Evolutionary conservation across 2,329 filamentous ascomycete genomes (phyloP).

Genomic region (Gaeumannomyces tritici): DNA sequence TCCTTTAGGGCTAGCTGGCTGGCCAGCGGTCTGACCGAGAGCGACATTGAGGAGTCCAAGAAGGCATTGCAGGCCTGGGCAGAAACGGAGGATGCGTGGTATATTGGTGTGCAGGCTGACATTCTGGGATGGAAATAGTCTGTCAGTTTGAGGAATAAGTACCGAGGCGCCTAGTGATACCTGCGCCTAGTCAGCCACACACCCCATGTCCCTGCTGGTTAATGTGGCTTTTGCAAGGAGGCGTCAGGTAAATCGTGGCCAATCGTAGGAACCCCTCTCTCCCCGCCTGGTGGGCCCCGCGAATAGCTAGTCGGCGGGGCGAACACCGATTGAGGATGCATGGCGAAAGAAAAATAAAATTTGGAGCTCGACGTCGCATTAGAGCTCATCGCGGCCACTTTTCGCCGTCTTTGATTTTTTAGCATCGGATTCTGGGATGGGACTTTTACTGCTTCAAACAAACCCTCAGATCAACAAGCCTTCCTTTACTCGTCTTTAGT

Average conservation of each 20-base stretch:
- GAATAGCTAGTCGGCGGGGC: not conserved
- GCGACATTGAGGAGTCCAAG: slow-evolving; percentile 22
- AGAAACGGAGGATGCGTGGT: slow-evolving; percentile 27
- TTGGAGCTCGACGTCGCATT: not conserved
- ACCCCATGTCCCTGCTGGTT: no score
- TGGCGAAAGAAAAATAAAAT: not conserved
- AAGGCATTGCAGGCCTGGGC: slow-evolving; percentile 20
- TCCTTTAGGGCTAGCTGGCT: slow-evolving; percentile 23
- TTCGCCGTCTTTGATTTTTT: not conserved
- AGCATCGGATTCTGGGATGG: not conserved
- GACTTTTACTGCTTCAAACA: not conserved
- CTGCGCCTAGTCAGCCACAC: no score
- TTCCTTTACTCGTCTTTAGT: not conserved
- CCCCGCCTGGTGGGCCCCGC: not conserved
- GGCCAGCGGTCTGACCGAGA: slow-evolving; percentile 21
- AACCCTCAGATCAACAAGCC: not conserved
- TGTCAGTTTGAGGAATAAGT: no score
- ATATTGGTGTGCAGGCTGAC: slow-evolving; percentile 23
- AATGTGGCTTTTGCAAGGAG: not conserved
- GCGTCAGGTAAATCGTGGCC: not conserved
- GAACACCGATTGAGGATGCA: not conserved
- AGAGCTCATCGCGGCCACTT: not conserved
- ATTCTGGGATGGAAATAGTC: slow-evolving; percentile 27
- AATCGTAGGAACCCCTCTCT: not conserved
- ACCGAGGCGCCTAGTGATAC: no score